Conservation (phyloP, 2,329 filamentous ascomycete genomes). For the Keithomyces neogunnii region DNA sequence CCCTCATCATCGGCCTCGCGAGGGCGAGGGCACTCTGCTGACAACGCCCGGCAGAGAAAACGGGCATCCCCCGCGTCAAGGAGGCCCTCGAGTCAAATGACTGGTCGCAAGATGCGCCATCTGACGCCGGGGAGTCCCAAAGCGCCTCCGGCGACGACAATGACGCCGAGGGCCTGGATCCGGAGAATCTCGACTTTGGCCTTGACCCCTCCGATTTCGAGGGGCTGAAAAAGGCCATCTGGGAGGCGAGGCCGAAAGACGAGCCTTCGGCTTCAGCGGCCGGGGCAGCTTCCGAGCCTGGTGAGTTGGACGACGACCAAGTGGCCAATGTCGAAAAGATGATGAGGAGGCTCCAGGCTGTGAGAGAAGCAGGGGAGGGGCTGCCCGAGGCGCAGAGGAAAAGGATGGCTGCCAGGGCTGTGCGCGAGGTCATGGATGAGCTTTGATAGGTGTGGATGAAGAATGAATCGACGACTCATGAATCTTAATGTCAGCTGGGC, state of each 20-base stretch:
- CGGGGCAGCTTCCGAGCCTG: conserved; percentile 2
- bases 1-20: neutral
- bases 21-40: neutral
- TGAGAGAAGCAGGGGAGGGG: conserved; percentile 49
- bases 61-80: conserved; percentile 47
- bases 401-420: conserved; percentile 51
- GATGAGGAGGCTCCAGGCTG: conserved; percentile 57
- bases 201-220: conserved; percentile 45
- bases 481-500: no score
- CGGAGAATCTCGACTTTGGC: conserved; percentile 41
- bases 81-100: conserved; percentile 60
- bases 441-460: conserved; percentile 22
- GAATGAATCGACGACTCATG: neutral
- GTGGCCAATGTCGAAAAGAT: conserved; percentile 53
- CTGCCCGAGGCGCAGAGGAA: conserved; percentile 53
- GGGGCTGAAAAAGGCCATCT: conserved; percentile 44
- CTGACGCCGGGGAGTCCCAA: conserved; percentile 24
- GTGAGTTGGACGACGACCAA: conserved; percentile 34
- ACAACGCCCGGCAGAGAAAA: conserved; percentile 38
- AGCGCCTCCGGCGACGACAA: conserved; percentile 14
- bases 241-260: conserved; percentile 26
- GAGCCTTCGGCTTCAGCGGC: neutral
- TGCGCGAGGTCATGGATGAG: conserved; percentile 57
- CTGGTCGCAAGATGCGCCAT: conserved; percentile 37
- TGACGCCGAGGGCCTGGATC: conserved; percentile 30